Evolutionary conservation across 2,329 filamentous ascomycete genomes (phyloP).

Genomic region (Phyllosticta paracitricarpa): DNA sequence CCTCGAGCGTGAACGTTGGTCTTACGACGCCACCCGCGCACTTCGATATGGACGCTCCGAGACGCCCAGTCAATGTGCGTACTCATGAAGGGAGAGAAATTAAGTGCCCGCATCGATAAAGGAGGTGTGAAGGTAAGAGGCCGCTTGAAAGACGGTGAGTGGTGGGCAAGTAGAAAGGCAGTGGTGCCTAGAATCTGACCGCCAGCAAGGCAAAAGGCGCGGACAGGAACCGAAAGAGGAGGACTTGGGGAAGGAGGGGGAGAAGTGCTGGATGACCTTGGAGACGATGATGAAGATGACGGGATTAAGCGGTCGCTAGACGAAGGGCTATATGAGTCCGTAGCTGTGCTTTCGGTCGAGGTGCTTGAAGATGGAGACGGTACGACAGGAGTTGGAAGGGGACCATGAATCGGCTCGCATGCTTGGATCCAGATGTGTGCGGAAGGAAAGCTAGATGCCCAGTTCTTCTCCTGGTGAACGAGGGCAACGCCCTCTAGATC

Average conservation of each 20-base stretch:
- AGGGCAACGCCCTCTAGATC: conserved; percentile 26
- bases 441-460: conserved; percentile 37
- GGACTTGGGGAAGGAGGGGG: background rate
- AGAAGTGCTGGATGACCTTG: background rate
- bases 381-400: conserved; percentile 25
- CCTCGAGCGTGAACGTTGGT: conserved; percentile 32
- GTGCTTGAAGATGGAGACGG: conserved; percentile 25
- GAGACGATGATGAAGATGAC: background rate
- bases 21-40: conserved; percentile 31
- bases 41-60: conserved; percentile 28
- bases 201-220: background rate
- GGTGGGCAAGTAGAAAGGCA: background rate
- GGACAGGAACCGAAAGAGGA: background rate
- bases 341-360: background rate
- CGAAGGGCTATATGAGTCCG: background rate
- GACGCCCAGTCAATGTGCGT: conserved; percentile 31
- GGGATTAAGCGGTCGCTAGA: background rate
- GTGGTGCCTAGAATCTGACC: background rate
- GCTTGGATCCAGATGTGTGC: conserved; percentile 35
- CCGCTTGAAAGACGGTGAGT: background rate
- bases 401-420: conserved; percentile 17
- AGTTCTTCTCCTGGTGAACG: conserved; percentile 44
- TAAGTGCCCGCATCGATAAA: conserved; percentile 29
- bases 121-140: conserved; percentile 18
- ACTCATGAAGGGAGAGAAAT: conserved; percentile 33